These are phyloP conservation scores for Cryptococcus deneoformans DNA, from an alignment of 1,284 basidiomycete species.

Conservation along the genomic window DNA sequence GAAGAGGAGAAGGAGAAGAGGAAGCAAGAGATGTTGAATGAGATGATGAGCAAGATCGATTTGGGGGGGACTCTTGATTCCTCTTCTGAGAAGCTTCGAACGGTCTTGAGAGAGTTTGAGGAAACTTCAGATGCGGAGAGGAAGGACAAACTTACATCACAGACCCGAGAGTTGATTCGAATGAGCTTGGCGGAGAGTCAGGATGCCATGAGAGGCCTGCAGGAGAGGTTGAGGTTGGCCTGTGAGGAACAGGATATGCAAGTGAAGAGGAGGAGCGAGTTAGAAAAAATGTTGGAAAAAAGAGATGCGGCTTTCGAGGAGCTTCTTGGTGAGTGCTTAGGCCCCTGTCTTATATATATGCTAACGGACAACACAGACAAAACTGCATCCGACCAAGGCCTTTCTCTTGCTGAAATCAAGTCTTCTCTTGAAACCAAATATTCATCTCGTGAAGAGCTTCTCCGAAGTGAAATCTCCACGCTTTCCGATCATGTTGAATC, in stretches of 20 bases:
- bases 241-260: constrained; percentile 92
- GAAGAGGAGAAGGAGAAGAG: constrained; percentile 98
- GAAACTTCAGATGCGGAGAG: constrained; percentile 15
- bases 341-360: background rate
- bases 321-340: constrained; percentile 65
- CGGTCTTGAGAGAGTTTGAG: constrained; percentile 40
- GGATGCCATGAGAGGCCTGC: constrained; percentile 77
- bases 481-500: constrained; percentile 89
- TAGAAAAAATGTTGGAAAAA: constrained; percentile 73
- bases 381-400: constrained; percentile 28
- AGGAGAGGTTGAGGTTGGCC: constrained; percentile 81
- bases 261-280: constrained; percentile 75
- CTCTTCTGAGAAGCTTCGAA: constrained; percentile 40
- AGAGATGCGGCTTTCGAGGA: constrained; percentile 96
- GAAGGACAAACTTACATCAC: constrained; percentile 70
- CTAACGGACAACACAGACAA: constrained; percentile 21
- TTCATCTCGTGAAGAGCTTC: constrained; percentile 84
- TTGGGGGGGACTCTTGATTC: constrained; percentile 50
- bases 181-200: constrained; percentile 89
- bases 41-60: constrained; percentile 99
- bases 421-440: constrained; percentile 89
- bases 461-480: constrained; percentile 80
- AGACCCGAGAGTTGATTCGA: constrained; percentile 60
- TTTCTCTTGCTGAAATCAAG: constrained; percentile 84
- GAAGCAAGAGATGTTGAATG: constrained; percentile 99